Evolutionary conservation across 768 basidiomycete species (phyloP).

Genomic region (Lactifluus volemus): DNA sequence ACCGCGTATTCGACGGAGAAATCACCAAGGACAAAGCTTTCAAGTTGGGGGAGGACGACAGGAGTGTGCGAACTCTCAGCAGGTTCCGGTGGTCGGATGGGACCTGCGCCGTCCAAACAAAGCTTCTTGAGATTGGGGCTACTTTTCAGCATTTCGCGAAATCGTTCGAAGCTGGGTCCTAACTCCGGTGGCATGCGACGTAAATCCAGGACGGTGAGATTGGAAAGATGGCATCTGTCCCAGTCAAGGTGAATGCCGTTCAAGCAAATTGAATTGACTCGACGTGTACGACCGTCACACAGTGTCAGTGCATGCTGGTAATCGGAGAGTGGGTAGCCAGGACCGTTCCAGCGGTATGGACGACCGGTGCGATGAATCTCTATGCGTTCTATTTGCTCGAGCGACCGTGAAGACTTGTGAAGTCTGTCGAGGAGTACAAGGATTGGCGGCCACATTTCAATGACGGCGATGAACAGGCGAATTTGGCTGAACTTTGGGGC

Average conservation of each 20-base stretch:
- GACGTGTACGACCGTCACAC: slow-evolving; percentile 38
- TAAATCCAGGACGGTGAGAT: slow-evolving; percentile 58
- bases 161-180: slow-evolving; percentile 40
- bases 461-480: slow-evolving; percentile 48
- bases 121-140: slow-evolving; percentile 41
- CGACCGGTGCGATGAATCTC: slow-evolving; percentile 54
- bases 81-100: slow-evolving; percentile 27
- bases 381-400: slow-evolving; percentile 41
- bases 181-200: slow-evolving; percentile 48
- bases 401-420: slow-evolving; percentile 11
- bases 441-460: slow-evolving; percentile 47
- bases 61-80: slow-evolving; percentile 26
- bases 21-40: slow-evolving; percentile 48
- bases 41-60: slow-evolving; percentile 41
- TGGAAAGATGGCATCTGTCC: slow-evolving; percentile 35
- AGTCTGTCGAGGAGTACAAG: slow-evolving; percentile 45
- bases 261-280: slow-evolving; percentile 43
- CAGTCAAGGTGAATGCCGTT: slow-evolving; percentile 59
- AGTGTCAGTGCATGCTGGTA: slow-evolving; percentile 36
- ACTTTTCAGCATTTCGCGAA: slow-evolving; percentile 42
- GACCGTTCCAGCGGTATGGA: slow-evolving; percentile 39
- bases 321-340: slow-evolving; percentile 31
- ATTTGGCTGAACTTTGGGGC: slow-evolving; percentile 48
- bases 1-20: slow-evolving; percentile 40
- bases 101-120: slow-evolving; percentile 55